phyloP scores from a whole-genome alignment of 306 rosid species.

The Alnus rubra region DNA sequence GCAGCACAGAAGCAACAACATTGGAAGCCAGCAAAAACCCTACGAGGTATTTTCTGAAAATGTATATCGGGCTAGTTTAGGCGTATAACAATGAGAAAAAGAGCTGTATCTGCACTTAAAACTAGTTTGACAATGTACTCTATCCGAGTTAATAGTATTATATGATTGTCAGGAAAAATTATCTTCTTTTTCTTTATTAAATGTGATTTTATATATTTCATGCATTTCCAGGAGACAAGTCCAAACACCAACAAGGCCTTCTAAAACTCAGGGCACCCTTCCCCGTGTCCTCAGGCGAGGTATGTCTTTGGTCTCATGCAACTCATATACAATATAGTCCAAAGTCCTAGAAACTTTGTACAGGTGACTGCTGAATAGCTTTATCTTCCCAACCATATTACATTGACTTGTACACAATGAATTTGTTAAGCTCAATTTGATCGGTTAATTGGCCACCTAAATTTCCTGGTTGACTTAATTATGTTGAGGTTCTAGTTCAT shows the following conservation, averaged over 20 bases:
- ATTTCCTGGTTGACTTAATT: not conserved
- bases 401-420: not conserved
- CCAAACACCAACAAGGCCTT: constrained; percentile 59
- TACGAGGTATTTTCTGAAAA: constrained; percentile 65
- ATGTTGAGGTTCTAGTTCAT: not conserved
- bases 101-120: not conserved
- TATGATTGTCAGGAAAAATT: not conserved
- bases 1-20: constrained; percentile 79
- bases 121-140: not conserved
- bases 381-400: not conserved
- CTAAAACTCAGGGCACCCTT: constrained; percentile 55
- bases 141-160: not conserved
- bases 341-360: not conserved
- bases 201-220: not conserved
- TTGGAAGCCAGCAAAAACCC: constrained; percentile 99
- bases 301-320: constrained; percentile 17
- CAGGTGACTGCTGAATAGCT: not conserved
- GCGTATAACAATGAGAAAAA: not conserved
- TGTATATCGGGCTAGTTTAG: not conserved
- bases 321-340: not conserved
- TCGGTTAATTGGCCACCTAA: not conserved
- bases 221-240: constrained; percentile 53
- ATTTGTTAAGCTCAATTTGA: not conserved
- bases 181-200: not conserved
- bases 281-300: constrained; percentile 64